These are phyloP conservation scores for Rhodomyrtus tomentosa DNA, from an alignment of 345 rosid genomes.

Conservation along the genomic window DNA sequence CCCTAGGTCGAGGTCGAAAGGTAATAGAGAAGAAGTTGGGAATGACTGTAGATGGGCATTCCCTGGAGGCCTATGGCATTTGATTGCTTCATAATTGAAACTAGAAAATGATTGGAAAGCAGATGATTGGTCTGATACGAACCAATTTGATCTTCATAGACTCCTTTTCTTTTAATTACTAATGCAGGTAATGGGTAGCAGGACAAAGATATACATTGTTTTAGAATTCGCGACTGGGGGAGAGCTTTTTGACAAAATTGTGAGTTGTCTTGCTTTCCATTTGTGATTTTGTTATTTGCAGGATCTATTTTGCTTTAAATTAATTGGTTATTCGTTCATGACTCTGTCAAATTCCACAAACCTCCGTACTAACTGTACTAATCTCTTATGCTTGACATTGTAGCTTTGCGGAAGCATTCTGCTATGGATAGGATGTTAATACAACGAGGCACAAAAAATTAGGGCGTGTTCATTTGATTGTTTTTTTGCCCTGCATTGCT, in stretches of 20 bases:
- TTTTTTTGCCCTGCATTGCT: background rate
- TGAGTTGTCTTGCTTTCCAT: conserved; percentile 15
- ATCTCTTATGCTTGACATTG: background rate
- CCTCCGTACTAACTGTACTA: background rate
- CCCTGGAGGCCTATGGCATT: background rate
- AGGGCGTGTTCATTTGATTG: background rate
- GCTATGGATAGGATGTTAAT: background rate
- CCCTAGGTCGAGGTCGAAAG: background rate
- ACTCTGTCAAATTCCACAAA: background rate
- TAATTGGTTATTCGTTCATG: background rate
- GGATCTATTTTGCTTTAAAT: background rate
- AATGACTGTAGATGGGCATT: background rate
- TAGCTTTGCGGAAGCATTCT: background rate
- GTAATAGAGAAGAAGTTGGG: background rate
- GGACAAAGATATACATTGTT: conserved; percentile 57
- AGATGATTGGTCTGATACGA: background rate
- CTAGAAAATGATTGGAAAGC: background rate
- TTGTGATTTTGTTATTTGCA: background rate
- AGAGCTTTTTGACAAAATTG: conserved; percentile 78
- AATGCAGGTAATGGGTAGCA: conserved; percentile 66
- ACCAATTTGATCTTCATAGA: background rate
- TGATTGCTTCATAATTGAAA: background rate
- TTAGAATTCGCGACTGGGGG: conserved; percentile 74
- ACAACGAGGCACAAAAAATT: background rate
- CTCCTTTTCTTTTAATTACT: background rate